Evolutionary conservation across 495 filamentous ascomycete species (phyloP).

Genomic region (Chaetomium fimeti): DNA sequence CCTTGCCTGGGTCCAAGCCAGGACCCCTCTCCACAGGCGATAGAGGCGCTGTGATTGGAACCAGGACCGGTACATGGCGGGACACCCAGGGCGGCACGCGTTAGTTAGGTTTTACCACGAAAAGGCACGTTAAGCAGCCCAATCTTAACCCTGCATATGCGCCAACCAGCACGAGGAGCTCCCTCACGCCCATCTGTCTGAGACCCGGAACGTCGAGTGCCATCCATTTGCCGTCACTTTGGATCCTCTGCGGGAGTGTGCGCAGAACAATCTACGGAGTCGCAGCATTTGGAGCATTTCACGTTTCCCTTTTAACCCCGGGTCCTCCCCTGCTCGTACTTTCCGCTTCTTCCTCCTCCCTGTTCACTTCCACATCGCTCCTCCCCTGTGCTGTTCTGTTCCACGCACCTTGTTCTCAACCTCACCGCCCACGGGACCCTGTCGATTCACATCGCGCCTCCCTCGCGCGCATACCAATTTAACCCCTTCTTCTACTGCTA

Average conservation of each 20-base stretch:
- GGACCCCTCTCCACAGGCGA: slow-evolving; percentile 12
- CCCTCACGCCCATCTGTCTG: slow-evolving; percentile 9
- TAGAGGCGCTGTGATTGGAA: slow-evolving; percentile 5
- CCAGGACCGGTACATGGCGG: neutral
- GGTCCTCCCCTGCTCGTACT: slow-evolving; percentile 7
- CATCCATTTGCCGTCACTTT: slow-evolving; percentile 30
- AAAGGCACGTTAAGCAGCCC: slow-evolving; percentile 35
- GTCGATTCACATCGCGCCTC: slow-evolving; percentile 2
- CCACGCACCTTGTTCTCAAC: neutral
- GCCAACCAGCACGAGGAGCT: slow-evolving; percentile 9
- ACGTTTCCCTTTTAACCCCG: slow-evolving; percentile 11
- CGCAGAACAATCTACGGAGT: slow-evolving; percentile 1
- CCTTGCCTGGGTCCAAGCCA: neutral
- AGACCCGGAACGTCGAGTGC: slow-evolving; percentile 32
- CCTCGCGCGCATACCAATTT: neutral
- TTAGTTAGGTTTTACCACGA: slow-evolving; percentile 39
- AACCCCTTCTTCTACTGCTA: neutral
- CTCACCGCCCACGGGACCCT: slow-evolving; percentile 8
- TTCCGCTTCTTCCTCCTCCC: neutral
- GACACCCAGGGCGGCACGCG: slow-evolving; percentile 26
- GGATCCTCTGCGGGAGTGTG: slow-evolving; percentile 9
- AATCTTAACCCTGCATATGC: slow-evolving; percentile 24
- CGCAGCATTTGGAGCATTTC: slow-evolving; percentile 1
- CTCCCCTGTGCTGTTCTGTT: neutral
- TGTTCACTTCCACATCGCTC: neutral